Conservation (phyloP, 2,329 filamentous ascomycete species). For the Pseudocercospora fijiensis region DNA sequence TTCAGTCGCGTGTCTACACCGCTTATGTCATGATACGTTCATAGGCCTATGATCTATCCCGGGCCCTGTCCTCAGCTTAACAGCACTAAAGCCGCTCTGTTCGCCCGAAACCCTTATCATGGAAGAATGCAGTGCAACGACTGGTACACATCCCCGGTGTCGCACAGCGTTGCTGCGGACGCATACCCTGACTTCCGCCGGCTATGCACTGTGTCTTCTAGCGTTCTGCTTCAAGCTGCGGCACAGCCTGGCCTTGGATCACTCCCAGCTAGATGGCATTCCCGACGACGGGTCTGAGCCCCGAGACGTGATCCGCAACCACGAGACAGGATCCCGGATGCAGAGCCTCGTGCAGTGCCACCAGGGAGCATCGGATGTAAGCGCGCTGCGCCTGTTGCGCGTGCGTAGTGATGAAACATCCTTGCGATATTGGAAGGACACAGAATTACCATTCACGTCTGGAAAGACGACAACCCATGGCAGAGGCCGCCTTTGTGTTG, state of each 20-base stretch:
- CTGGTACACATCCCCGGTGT: not conserved
- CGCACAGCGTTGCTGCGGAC: not conserved
- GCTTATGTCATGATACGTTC: constrained; percentile 28
- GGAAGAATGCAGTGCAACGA: not conserved
- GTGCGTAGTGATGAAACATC: too few species aligned
- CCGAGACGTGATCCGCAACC: not conserved
- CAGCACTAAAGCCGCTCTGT: not conserved
- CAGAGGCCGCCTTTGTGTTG: not conserved
- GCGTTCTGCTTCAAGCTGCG: not conserved
- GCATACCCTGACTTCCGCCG: too few species aligned
- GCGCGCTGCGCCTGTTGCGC: not conserved
- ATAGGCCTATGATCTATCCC: not conserved
- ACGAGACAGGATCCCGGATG: not conserved
- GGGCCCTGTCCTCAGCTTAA: not conserved
- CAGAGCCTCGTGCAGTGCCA: not conserved
- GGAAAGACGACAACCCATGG: not conserved
- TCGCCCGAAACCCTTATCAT: not conserved
- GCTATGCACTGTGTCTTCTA: not conserved
- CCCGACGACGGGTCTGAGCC: too few species aligned
- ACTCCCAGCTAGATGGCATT: not conserved
- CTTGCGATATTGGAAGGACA: too few species aligned
- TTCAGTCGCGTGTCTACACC: constrained; percentile 24
- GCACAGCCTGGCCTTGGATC: not conserved
- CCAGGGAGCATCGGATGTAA: not conserved
- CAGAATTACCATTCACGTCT: too few species aligned